Percentiles rank a stretch among this genome's conserved stretches.
These are phyloP conservation scores for Amaranthus cruentus DNA, from an alignment of 148 eudicot genomes.

Conservation along the genomic window DNA sequence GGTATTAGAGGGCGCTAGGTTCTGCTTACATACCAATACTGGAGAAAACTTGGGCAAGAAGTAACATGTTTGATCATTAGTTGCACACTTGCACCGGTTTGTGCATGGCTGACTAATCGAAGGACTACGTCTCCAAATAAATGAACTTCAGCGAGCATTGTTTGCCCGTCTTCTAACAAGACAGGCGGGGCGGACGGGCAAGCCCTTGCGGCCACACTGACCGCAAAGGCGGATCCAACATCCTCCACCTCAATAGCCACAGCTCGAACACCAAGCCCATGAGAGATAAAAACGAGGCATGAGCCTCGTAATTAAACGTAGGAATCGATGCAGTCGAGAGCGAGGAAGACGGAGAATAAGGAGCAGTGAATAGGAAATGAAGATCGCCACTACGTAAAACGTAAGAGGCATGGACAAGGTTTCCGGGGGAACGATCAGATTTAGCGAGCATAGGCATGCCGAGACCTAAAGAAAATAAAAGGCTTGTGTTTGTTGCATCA, in stretches of 20 bases:
- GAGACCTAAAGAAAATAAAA: constrained; percentile 72
- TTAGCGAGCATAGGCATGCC: constrained; percentile 73
- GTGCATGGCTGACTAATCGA: constrained; percentile 50
- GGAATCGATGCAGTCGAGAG: constrained; percentile 29
- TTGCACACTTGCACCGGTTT: constrained; percentile 16
- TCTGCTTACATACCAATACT: background rate
- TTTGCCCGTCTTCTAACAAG: constrained; percentile 16
- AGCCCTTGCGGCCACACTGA: constrained; percentile 61
- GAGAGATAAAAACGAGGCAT: constrained; percentile 43
- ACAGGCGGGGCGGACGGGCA: constrained; percentile 39
- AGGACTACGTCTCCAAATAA: constrained; percentile 74
- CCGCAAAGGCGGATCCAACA: constrained; percentile 41
- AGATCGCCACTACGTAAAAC: constrained; percentile 56
- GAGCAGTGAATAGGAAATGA: constrained; percentile 77
- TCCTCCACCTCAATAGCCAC: constrained; percentile 67
- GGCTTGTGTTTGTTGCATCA: constrained; percentile 74
- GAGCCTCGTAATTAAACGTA: constrained; percentile 36
- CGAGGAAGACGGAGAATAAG: constrained; percentile 57
- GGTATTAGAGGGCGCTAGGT: too few species aligned
- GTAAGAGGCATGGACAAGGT: constrained; percentile 62
- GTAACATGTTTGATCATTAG: background rate
- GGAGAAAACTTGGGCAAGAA: constrained; percentile 58
- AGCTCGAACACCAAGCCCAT: constrained; percentile 79
- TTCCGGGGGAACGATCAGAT: constrained; percentile 88
- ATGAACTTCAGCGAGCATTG: constrained; percentile 55